Percentiles rank a stretch among this genome's conserved stretches.
These are phyloP conservation scores for Saprolegnia parasitica DNA, from an alignment of 352 stramenopile genomes.

Conservation along the genomic window DNA sequence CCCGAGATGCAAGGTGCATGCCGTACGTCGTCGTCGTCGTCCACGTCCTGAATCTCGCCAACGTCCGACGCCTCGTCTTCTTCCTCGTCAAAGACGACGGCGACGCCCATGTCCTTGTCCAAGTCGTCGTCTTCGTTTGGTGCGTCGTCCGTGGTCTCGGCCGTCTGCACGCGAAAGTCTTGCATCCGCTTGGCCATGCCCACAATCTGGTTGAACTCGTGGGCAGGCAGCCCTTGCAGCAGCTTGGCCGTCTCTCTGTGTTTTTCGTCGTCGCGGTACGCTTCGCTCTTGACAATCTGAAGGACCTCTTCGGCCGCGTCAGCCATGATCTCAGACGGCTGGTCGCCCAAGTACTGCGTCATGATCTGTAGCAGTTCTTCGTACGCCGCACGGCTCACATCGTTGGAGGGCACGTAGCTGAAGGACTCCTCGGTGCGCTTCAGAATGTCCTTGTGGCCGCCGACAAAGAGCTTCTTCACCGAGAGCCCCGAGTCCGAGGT, in stretches of 20 bases:
- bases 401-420: conserved; percentile 84
- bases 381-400: conserved; percentile 84
- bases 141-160: conserved; percentile 34
- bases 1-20: neutral
- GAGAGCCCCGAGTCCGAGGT: conserved; percentile 41
- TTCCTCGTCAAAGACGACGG: conserved; percentile 97
- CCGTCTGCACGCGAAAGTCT: conserved; percentile 63
- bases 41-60: conserved; percentile 78
- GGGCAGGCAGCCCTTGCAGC: conserved; percentile 67
- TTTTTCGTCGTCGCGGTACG: conserved; percentile 80
- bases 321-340: conserved; percentile 87
- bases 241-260: conserved; percentile 79
- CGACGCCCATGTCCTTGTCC: conserved; percentile 97
- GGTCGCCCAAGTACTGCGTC: conserved; percentile 68
- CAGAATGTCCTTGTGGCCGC: conserved; percentile 29
- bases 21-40: conserved; percentile 47
- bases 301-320: conserved; percentile 91
- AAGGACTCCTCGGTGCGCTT: conserved; percentile 43
- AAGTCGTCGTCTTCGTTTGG: conserved; percentile 62
- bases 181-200: conserved; percentile 82
- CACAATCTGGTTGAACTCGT: conserved; percentile 81
- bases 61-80: conserved; percentile 93
- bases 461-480: conserved; percentile 49
- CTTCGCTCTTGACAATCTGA: conserved; percentile 88
- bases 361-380: conserved; percentile 84